These are phyloP conservation scores for Stylonectria norvegica DNA, from an alignment of 2,329 filamentous ascomycete genomes.

Conservation along the genomic window DNA sequence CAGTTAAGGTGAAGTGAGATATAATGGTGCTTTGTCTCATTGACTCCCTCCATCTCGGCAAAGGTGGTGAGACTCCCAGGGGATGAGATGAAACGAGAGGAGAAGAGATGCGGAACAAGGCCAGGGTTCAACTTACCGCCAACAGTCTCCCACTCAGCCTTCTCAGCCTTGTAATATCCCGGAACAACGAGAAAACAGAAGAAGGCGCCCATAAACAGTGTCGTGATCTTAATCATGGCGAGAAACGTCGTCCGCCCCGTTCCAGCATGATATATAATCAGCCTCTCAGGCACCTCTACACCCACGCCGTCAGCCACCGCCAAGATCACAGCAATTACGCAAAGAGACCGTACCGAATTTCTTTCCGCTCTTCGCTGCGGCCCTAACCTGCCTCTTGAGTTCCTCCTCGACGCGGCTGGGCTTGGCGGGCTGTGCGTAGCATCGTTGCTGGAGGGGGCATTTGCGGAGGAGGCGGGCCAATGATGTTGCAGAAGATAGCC, in stretches of 20 bases:
- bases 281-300: conserved; percentile 51
- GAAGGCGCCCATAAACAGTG: conserved; percentile 65
- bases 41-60: too few relatives aligned
- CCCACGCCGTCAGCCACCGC: background rate
- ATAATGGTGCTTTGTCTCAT: too few relatives aligned
- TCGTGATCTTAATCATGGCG: conserved; percentile 67
- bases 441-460: conserved; percentile 24
- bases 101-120: background rate
- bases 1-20: conserved; percentile 3
- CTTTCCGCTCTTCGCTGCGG: conserved; percentile 19
- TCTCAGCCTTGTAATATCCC: conserved; percentile 46
- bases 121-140: conserved; percentile 43
- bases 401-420: conserved; percentile 22
- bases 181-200: conserved; percentile 64
- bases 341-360: conserved; percentile 14
- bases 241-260: conserved; percentile 64
- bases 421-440: conserved; percentile 21
- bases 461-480: conserved; percentile 16
- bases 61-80: too few relatives aligned
- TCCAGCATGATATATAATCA: conserved; percentile 75
- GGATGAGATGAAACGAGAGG: background rate
- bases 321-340: background rate
- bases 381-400: conserved; percentile 27
- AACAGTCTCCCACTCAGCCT: conserved; percentile 33
- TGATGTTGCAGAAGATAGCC: background rate